A percentile compares a stretch with the other conserved stretches of the same genome.
phyloP scores from a whole-genome alignment of 768 basidiomycete genomes.

The Neoboletus subvelutipes region DNA sequence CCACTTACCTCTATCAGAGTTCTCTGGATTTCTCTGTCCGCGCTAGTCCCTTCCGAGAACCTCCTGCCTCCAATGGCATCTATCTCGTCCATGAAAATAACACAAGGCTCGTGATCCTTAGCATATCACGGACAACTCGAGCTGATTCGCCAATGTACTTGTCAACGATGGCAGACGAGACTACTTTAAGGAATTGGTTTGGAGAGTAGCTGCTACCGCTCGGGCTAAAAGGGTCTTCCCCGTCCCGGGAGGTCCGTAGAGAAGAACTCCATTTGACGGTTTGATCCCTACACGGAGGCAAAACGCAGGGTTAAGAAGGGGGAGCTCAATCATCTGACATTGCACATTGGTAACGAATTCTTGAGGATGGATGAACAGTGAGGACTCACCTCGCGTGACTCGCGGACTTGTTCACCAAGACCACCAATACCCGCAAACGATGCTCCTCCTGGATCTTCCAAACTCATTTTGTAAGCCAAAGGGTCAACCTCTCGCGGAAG shows the following conservation, averaged over 20 bases:
- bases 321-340: conserved; percentile 88
- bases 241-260: conserved; percentile 96
- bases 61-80: conserved; percentile 94
- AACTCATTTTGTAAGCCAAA: conserved; percentile 98
- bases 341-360: not conserved
- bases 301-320: conserved; percentile 89
- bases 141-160: conserved; percentile 99
- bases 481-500: conserved; percentile 97
- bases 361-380: not conserved
- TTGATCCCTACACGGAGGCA: conserved; percentile 95
- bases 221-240: conserved; percentile 94
- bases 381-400: conserved; percentile 79
- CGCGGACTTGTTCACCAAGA: conserved; percentile 92
- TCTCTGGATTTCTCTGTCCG: conserved; percentile 97
- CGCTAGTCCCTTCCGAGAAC: conserved; percentile 94
- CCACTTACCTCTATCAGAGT: conserved; percentile 89
- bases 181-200: conserved; percentile 97
- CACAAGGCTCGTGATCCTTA: conserved; percentile 94
- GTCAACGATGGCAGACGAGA: conserved; percentile 96
- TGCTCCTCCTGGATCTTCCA: conserved; percentile 95
- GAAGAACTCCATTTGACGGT: conserved; percentile 93
- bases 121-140: conserved; percentile 92
- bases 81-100: conserved; percentile 98
- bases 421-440: conserved; percentile 98
- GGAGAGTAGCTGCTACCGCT: conserved; percentile 92